Evolutionary conservation across 2,329 filamentous ascomycete species (phyloP).

Genomic region (Helicocarpus griseus): DNA sequence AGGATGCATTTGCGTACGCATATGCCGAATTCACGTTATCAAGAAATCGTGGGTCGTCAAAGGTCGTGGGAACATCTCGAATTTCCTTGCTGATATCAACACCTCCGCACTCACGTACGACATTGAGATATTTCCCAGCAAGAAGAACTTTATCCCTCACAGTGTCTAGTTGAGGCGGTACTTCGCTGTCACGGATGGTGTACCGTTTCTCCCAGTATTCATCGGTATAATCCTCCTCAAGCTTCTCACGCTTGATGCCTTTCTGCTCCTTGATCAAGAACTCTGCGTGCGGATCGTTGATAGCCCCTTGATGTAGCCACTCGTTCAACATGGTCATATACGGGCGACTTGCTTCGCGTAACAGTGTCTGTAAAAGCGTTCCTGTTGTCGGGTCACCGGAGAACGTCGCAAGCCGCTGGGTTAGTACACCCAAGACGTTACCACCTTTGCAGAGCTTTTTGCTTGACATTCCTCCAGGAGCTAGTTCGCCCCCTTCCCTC

Average conservation of each 20-base stretch:
- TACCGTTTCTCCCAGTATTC: slow-evolving; percentile 99
- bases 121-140: slow-evolving; percentile 95
- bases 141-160: slow-evolving; percentile 92
- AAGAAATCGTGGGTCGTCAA: slow-evolving; percentile 83
- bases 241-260: slow-evolving; percentile 78
- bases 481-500: slow-evolving; percentile 73
- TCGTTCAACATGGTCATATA: slow-evolving; percentile 99
- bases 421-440: slow-evolving; percentile 80
- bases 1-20: slow-evolving; percentile 85
- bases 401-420: slow-evolving; percentile 74
- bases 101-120: slow-evolving; percentile 92
- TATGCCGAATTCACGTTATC: slow-evolving; percentile 96
- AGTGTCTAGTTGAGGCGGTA: slow-evolving; percentile 81
- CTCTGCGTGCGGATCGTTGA: slow-evolving; percentile 86
- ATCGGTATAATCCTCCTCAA: slow-evolving; percentile 95
- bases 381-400: slow-evolving; percentile 87
- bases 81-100: slow-evolving; percentile 87
- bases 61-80: slow-evolving; percentile 78
- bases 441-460: slow-evolving; percentile 98
- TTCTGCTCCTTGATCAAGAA: slow-evolving; percentile 94
- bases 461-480: slow-evolving; percentile 65
- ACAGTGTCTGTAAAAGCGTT: slow-evolving; percentile 65
- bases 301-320: slow-evolving; percentile 93
- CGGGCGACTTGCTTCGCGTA: slow-evolving; percentile 80
- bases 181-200: slow-evolving; percentile 80